Evolutionary conservation across 75 land plant species (phyloP), one percentile per base, ranked within the genome.

Genomic region (Isoetes taiwanensis): DNA sequence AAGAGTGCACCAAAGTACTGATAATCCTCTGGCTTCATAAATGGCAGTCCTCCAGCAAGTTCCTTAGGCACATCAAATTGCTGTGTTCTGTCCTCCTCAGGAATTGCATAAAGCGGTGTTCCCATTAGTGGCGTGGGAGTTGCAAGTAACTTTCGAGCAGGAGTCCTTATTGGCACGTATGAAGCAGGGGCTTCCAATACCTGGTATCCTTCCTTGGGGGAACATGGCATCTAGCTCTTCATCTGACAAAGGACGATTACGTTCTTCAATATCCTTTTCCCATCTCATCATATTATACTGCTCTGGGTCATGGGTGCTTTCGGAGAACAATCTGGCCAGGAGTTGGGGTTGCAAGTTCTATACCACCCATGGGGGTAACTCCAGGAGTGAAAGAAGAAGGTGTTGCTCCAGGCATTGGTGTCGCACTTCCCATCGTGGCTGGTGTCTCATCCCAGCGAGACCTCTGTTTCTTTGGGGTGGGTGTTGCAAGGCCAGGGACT

Each of bases 391-490:
- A 80, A 4, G 76, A 69, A 30, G 79, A 73, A 0, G 97, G 95
- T 0, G 94, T 86, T 11, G 87, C 83, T 0, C 91, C 86, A 14
- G 77, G 64, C 71, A 75, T 25, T 0, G 94, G 88, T 0, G 98
- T 81, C 1, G 95, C 95, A 72, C 85, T 84, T 0, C 90, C 95
- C 85, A 86, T 85, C 3, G 73, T 78, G 0, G 87, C 86, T 0
- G 98, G 98, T 2, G 95, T 93, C 63, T 93, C 98, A 72, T 93
- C 98, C 98, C 98, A 93, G 33, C 98, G 75, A 0, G 98, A 87
- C 33, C 98, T 66, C 74, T 84, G 85, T 42, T 84, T 65, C 72
- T 87, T 93, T 14, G 97, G 97, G 1, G 97, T 91, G 2, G 97
- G 94, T 8, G 97, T 83, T 1, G 82, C 85, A 23, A 83, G 34